Evolutionary conservation across 768 basidiomycete species (phyloP).

Genomic region (Boletus edulis): DNA sequence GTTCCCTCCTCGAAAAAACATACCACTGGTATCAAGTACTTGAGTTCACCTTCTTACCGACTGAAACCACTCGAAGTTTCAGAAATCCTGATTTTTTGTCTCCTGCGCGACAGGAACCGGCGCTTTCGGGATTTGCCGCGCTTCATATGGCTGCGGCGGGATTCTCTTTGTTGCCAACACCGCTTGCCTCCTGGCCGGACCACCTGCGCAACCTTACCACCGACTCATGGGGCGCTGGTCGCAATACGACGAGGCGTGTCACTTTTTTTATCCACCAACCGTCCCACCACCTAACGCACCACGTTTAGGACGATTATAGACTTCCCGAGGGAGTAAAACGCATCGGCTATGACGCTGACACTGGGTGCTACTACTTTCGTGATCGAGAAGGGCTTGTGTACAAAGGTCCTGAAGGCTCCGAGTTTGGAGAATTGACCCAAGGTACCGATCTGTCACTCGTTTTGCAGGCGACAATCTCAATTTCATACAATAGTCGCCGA

Average conservation of each 20-base stretch:
- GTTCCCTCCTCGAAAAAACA: not conserved
- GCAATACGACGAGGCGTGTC: conserved; percentile 33
- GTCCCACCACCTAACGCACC: not conserved
- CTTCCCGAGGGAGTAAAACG: conserved; percentile 56
- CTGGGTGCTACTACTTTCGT: conserved; percentile 62
- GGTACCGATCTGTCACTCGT: conserved; percentile 28
- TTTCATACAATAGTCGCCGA: conserved; percentile 25
- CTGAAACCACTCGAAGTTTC: not conserved
- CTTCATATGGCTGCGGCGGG: not conserved
- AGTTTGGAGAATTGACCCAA: conserved; percentile 52
- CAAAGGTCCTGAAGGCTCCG: conserved; percentile 61
- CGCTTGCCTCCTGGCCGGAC: conserved; percentile 20
- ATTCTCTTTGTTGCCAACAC: conserved; percentile 3
- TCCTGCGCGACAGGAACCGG: not conserved
- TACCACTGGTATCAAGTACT: too few relatives aligned
- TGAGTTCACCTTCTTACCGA: too few relatives aligned
- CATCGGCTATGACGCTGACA: conserved; percentile 76
- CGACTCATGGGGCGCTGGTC: conserved; percentile 36
- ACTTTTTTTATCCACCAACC: not conserved
- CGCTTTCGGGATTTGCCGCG: conserved; percentile 23
- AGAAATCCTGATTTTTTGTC: not conserved
- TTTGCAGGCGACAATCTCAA: not conserved
- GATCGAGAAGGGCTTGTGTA: conserved; percentile 49
- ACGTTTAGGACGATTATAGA: conserved; percentile 46
- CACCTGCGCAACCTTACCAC: conserved; percentile 3